Base-by-base conservation (phyloP, 2,329 filamentous ascomycete genomes). In the Penicillium brevicompactum region DNA sequence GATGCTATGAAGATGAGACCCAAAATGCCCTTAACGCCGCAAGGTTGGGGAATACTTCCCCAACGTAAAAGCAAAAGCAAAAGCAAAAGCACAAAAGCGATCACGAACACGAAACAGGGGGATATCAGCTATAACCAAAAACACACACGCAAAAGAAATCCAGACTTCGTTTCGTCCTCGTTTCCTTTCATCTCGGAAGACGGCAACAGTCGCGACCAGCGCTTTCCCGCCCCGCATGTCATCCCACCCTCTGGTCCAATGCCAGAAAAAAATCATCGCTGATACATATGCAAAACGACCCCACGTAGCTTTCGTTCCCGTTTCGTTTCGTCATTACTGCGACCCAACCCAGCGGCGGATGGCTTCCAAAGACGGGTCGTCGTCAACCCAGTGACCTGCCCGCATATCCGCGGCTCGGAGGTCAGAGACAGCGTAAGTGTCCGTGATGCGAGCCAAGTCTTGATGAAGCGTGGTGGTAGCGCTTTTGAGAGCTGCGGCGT, bases 351-450 rank as follows among this genome's bases (percentile, higher is more conserved):
- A 80, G 32, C 67, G 65, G 22, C 74, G 76, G 46, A 85, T 83
- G 18, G 75, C 74, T 14, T 76, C 74, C 54, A 87, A 71, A 7
- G 80, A 76, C 3, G 85, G 85, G 64, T 87, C 85, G 58, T 87
- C 85, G 37, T 74, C 72, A 43, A 86, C 74, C 84, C 84, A 87
- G 72, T 86, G 84, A 38, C 82, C 81, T 59, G 83, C 82, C 41
- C 80, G 73, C 42, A 74, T 64, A 64, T 87, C 85, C 40, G 82
- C 79, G 24, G 77, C 73, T 58, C 81, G 79, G 16, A 87, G 77
- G 30, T 82, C 81, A 53, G 79, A 75, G 49, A 84, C 76, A 46
- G 87, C 81, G 59, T 82, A 75, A 44, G 78, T 75, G 60, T 87
- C 83, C 13, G 84, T 85, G 58, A 87, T 78, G 24, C 77, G 75